phyloP scores from a whole-genome alignment of 257 asterid genomes.

The Nicotiana attenuata region DNA sequence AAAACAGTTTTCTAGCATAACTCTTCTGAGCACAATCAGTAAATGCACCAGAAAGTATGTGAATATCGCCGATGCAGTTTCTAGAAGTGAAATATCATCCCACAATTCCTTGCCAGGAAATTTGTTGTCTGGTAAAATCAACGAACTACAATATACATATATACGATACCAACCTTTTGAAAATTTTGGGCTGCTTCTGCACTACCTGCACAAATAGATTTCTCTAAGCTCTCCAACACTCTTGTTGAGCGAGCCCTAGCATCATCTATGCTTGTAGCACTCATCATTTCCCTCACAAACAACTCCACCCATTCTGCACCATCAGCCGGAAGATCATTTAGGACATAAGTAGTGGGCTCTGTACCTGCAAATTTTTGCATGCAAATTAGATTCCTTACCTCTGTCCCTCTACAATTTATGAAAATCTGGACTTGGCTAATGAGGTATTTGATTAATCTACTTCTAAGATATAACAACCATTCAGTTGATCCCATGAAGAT shows the following conservation, averaged over 20 bases:
- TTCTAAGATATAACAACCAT: neutral
- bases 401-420: neutral
- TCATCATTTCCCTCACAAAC: slow-evolving; percentile 62
- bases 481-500: neutral
- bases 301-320: slow-evolving; percentile 85
- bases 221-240: slow-evolving; percentile 64
- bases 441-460: neutral
- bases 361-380: slow-evolving; percentile 27
- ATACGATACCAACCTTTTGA: slow-evolving; percentile 44
- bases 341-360: slow-evolving; percentile 23
- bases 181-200: slow-evolving; percentile 45
- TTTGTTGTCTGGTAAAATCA: neutral
- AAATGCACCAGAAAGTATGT: neutral
- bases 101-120: neutral
- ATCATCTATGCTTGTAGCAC: slow-evolving; percentile 67
- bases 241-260: slow-evolving; percentile 58
- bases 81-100: neutral
- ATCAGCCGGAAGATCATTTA: slow-evolving; percentile 39
- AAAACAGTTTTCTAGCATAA: neutral
- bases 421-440: neutral
- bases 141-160: neutral
- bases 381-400: neutral
- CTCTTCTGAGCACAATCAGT: neutral
- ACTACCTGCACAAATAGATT: slow-evolving; percentile 43
- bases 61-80: neutral